A percentile compares a stretch with the other conserved stretches of the same genome.
These are phyloP conservation scores for Aspergillus carbonarius DNA, from an alignment of 2,329 filamentous ascomycete genomes.

Conservation along the genomic window DNA sequence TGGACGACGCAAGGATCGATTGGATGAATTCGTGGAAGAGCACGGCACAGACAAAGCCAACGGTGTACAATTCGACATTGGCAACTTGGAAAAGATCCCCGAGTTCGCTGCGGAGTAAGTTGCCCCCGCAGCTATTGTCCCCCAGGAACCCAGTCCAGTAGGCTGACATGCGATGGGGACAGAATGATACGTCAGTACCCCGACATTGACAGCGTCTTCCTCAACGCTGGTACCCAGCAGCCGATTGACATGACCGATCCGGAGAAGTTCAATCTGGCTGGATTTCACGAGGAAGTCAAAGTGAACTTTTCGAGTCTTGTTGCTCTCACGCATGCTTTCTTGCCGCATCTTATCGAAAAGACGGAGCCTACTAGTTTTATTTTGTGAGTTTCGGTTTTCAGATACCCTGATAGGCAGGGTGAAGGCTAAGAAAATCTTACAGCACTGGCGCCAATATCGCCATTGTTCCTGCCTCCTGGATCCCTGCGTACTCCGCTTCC, in stretches of 20 bases:
- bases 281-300: slow-evolving; percentile 45
- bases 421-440: background rate
- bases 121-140: background rate
- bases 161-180: too few relatives aligned
- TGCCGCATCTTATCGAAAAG: slow-evolving; percentile 46
- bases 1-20: slow-evolving; percentile 54
- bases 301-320: slow-evolving; percentile 52
- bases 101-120: slow-evolving; percentile 35
- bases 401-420: background rate
- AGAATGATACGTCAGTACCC: slow-evolving; percentile 38
- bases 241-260: slow-evolving; percentile 48
- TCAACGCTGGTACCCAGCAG: slow-evolving; percentile 59
- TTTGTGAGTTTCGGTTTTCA: slow-evolving; percentile 23
- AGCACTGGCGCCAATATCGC: slow-evolving; percentile 47
- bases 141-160: background rate
- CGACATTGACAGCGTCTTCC: slow-evolving; percentile 55
- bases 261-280: slow-evolving; percentile 37
- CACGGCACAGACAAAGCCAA: slow-evolving; percentile 46
- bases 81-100: slow-evolving; percentile 43
- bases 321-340: slow-evolving; percentile 46
- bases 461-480: slow-evolving; percentile 48
- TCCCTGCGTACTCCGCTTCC: slow-evolving; percentile 54
- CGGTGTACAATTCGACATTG: slow-evolving; percentile 49
- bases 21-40: slow-evolving; percentile 50
- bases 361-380: slow-evolving; percentile 29